Evolutionary conservation across 2,329 filamentous ascomycete genomes (phyloP).

Genomic region (Trichoderma sp.): DNA sequence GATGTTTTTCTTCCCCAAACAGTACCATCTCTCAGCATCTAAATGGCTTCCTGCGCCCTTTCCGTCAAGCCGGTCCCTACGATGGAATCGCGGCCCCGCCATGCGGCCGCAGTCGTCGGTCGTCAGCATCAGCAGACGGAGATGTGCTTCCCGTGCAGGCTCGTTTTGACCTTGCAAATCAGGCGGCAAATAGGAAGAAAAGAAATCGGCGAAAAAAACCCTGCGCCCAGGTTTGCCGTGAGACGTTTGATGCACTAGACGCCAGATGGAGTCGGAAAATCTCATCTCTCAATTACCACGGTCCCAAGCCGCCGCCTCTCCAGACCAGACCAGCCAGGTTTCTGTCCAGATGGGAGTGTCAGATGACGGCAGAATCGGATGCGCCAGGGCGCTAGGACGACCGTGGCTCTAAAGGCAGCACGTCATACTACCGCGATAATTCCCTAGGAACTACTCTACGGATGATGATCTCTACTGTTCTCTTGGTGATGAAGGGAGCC

Average conservation of each 20-base stretch:
- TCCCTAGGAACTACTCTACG: not conserved
- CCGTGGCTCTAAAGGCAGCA: not conserved
- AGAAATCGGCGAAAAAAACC: not conserved
- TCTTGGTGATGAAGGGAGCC: not conserved
- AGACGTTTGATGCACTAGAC: not conserved
- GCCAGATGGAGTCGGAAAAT: not conserved
- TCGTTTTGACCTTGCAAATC: not conserved
- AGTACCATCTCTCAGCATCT: not conserved
- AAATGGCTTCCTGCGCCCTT: constrained; percentile 1
- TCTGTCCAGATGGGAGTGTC: constrained; percentile 6
- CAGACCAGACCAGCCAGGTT: not conserved
- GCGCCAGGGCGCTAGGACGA: not conserved
- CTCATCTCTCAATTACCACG: not conserved
- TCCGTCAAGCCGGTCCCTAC: not conserved
- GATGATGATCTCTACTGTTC: not conserved
- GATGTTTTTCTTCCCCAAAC: not conserved
- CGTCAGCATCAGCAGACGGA: constrained; percentile 20
- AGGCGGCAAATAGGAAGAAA: not conserved
- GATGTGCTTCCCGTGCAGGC: constrained; percentile 4
- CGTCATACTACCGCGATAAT: not conserved
- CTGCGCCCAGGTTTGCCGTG: not conserved
- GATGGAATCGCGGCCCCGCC: constrained; percentile 17
- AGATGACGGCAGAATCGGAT: constrained; percentile 20
- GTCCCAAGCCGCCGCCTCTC: not conserved
- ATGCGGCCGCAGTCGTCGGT: constrained; percentile 15